phyloP scores from a whole-genome alignment of 306 rosid species.

The Trichosanthes truncata region DNA sequence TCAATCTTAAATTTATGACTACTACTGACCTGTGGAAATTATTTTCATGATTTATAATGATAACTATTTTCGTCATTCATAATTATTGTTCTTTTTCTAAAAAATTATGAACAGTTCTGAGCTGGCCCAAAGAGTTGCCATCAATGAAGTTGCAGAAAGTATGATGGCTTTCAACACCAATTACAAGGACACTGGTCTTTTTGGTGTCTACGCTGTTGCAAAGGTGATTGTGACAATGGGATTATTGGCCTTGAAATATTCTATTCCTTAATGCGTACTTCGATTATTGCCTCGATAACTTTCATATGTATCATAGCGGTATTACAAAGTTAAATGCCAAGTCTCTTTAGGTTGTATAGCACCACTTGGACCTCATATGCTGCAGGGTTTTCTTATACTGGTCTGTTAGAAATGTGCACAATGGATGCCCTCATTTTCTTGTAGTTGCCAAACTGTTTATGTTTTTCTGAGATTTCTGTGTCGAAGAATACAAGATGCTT shows the following conservation, averaged over 20 bases:
- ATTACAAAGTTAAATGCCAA: neutral
- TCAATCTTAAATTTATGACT: neutral
- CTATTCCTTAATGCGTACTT: neutral
- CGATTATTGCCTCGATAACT: neutral
- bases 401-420: neutral
- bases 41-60: neutral
- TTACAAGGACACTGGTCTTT: constrained; percentile 85
- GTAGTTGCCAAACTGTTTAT: neutral
- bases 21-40: neutral
- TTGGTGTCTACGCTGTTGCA: constrained; percentile 82
- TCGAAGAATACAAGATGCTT: neutral
- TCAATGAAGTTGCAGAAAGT: constrained; percentile 74
- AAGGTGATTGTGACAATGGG: constrained; percentile 32
- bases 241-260: neutral
- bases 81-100: constrained; percentile 9
- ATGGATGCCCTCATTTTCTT: neutral
- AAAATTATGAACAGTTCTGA: constrained; percentile 45
- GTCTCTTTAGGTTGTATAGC: neutral
- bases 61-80: neutral
- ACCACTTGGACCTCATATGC: neutral
- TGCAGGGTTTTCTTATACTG: neutral
- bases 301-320: neutral
- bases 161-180: constrained; percentile 94
- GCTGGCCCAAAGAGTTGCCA: constrained; percentile 66
- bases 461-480: neutral